Base-by-base conservation (phyloP, 2,329 filamentous ascomycete species). In the Colletotrichum liriopes region DNA sequence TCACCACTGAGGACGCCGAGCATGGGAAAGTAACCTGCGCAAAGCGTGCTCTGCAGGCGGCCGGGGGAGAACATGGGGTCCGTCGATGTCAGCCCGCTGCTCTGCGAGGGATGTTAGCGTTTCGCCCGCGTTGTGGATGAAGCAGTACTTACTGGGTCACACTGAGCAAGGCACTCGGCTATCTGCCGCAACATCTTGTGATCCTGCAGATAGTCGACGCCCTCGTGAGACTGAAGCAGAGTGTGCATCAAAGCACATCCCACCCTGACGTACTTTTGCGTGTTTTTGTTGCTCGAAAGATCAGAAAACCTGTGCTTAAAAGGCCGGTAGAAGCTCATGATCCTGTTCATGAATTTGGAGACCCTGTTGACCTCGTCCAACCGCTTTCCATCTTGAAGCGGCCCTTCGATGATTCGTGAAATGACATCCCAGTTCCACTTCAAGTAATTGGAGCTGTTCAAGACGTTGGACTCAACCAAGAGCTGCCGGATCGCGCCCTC, bases 361-460 rank as follows among this genome's bases (percentile, higher is more conserved):
- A 93, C 95, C 80, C 95, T 96, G 79, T 97, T 93, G 0, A 96
- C 96, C 82, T 99, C 96, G 76, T 98, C 96, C 5, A 99, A 87
- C 14, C 96, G 90, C 81, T 98, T 98, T 0, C 95, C 93, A 75
- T 95, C 97, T 32, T 95, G 93, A 29, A 99, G 84, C 1, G 97
- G 96, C 0, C 96, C 97, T 79, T 98, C 96, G 45, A 99, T 95
- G 64, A 98, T 91, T 77, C 92, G 93, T 71, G 95, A 89, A 52
- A 99, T 95, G 47, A 97, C 86, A 73, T 97, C 94, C 96, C 97
- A 99, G 79, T 97, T 96, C 96, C 96, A 99, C 81, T 99, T 99
- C 49, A 91, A 87, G 78, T 93, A 98, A 76, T 97, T 98, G 73
- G 94, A 94, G 72, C 94, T 96, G 74, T 93, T 94, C 56, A 98